Base-by-base conservation (phyloP, 1,139 yeast species). In the Yamadazyma sp. region DNA sequence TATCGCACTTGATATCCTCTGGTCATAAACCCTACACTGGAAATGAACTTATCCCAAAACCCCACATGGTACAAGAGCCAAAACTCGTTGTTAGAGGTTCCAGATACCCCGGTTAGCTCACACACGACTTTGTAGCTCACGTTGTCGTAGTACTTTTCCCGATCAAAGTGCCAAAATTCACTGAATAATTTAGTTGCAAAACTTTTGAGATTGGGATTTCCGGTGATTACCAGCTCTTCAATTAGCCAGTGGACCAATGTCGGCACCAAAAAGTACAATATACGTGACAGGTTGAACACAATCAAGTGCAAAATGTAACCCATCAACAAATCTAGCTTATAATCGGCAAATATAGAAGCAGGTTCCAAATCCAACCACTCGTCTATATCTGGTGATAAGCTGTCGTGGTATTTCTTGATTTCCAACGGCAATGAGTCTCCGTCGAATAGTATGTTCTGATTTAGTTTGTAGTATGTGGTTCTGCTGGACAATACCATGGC, bases 331-430 rank as follows among this genome's bases (percentile, higher is more conserved):
- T 58, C 59, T 13, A 41, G 37, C 21, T 59, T 54, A 40, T 64
- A 55, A 0, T 44, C 30, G 6, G 37, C 35, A 4, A 53, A 50
- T 6, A 67, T 43, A 12, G 48, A 35, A 10, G 34, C 32, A 0
- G 72, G 70, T 30, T 66, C 67, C 48, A 62, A 44, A 22, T 53
- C 59, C 9, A 68, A 53, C 73, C 73, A 69, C n/a, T 49, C 54
- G 37, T 67, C 73, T 3, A 69, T 59, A 37, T 67, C 72, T 30
- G 65, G 64, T 11, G 56, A 46, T 11, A 68, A 49, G 9, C 49
- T 49, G 6, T 51, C 45, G 28, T 54, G 53, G 36, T 53, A 53
- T 24, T 44, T 38, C 34, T 50, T 50, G 6, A 62, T 48, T 8
- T 53, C 47, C 1, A 32, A 37, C 0, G 70, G 64, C 7, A 64